Base-by-base conservation (phyloP, 805 yeast genomes). In the Wickerhamomyces ciferrii region DNA sequence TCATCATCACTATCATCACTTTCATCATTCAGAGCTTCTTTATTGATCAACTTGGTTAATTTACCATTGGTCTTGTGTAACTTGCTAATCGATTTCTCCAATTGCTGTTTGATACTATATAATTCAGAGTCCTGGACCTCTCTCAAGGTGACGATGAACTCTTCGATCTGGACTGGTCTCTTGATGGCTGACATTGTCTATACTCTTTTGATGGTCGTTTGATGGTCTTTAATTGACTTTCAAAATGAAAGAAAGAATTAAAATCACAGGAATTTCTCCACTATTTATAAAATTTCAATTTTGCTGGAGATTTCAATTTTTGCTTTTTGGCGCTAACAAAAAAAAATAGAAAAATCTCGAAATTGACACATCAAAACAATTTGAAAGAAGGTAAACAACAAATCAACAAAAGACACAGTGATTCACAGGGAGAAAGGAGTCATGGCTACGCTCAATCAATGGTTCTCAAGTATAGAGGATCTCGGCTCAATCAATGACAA, bases 91-190 rank as follows among this genome's bases (percentile, higher is more conserved):
- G 84, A 75, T 39, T 63, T 67, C 14, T 47, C 47, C n/a, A 77
- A 54, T 47, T 67, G 69, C 15, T 47, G 41, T 37, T 63, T 59
- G 18, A 73, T 57, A 1, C 55, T 48, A 9, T 52, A 43, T 37
- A 78, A 53, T 43, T 76, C 74, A 2, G 67, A 75, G 38, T 74
- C 78, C 0, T 79, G 62, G 23, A 81, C 70, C 2, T 78, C 82
- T 18, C 69, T 71, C n/a, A 81, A 71, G 34, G 84, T 81, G 0
- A 62, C 63, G 15, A 54, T 64, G 57, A 81, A 81, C 48, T 81
- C 81, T 29, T 65, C 70, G 32, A 69, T 68, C 31, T 67, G 66
- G 21, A 69, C 60, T 3, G 74, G 72, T 57, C 69, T 63, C 41
- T 59, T 62, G 29, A 61, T 55, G 8, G 66, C 51, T 19, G 63